These are phyloP conservation scores for Trichoderma hamatum DNA, from an alignment of 2,329 filamentous ascomycete species.

Conservation along the genomic window DNA sequence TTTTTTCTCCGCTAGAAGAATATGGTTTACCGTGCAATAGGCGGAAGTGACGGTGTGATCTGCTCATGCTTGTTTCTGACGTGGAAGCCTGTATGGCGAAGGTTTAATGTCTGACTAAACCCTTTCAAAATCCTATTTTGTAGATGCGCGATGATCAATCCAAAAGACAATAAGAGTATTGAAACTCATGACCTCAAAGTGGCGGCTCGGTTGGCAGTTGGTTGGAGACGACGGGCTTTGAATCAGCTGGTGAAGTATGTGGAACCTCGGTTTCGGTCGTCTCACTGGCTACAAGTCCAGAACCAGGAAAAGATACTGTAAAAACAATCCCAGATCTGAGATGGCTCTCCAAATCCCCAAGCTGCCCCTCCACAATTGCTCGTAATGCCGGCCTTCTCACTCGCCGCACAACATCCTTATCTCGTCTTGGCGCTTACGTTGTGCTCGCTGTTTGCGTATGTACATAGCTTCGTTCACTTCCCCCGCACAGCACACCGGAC, in stretches of 20 bases:
- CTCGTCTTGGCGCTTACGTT: neutral
- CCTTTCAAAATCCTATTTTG: neutral
- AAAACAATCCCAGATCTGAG: slow-evolving; percentile 7
- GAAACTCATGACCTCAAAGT: neutral
- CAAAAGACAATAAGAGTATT: neutral
- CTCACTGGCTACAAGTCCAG: neutral
- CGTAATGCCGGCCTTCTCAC: neutral
- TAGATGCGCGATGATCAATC: neutral
- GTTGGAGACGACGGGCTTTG: neutral
- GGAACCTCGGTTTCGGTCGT: neutral
- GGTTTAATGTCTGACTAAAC: neutral
- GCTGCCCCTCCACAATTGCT: neutral
- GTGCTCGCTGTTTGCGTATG: neutral
- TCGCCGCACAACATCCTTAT: neutral
- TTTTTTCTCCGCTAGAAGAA: neutral
- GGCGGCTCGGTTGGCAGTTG: neutral
- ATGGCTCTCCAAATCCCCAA: neutral
- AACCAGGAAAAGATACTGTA: neutral
- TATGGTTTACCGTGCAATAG: neutral
- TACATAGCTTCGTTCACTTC: neutral
- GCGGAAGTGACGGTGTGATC: neutral
- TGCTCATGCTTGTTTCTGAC: neutral
- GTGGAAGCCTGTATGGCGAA: neutral
- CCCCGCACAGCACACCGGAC: slow-evolving; percentile 14
- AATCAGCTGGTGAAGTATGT: neutral